Evolutionary conservation across 2,329 filamentous ascomycete genomes (phyloP).

Genomic region (Monilinia polystroma): DNA sequence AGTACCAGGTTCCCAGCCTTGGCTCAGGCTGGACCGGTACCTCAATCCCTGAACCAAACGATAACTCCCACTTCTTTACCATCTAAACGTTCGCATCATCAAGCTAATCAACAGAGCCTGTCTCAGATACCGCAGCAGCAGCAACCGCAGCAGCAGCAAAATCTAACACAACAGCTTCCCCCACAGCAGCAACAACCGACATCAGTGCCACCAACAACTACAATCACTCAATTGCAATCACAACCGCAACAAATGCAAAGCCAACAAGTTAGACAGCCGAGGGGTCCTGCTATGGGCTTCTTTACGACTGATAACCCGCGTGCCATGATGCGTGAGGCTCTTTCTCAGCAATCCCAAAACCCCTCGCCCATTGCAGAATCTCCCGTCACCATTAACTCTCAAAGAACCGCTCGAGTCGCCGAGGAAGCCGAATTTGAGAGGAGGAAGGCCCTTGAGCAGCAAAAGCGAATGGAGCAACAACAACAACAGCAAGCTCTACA

Average conservation of each 20-base stretch:
- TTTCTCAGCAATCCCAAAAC: conserved; percentile 15
- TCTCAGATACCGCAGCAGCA: conserved; percentile 30
- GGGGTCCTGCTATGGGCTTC: conserved; percentile 38
- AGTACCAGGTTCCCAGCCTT: conserved; percentile 38
- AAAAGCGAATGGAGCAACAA: conserved; percentile 8
- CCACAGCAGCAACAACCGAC: conserved; percentile 7
- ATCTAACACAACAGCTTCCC: not conserved
- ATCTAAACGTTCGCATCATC: conserved; percentile 34
- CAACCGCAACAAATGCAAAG: conserved; percentile 25
- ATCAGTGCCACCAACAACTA: conserved; percentile 29
- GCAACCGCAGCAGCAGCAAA: conserved; percentile 8
- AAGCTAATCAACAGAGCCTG: conserved; percentile 31
- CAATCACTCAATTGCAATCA: conserved; percentile 9
- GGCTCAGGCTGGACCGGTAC: conserved; percentile 39
- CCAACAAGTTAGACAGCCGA: conserved; percentile 26
- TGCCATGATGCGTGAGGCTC: conserved; percentile 28
- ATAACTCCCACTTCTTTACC: conserved; percentile 32
- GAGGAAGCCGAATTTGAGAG: conserved; percentile 13
- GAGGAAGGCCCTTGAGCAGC: conserved; percentile 13
- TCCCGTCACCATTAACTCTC: not conserved
- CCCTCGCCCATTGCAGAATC: conserved; percentile 14
- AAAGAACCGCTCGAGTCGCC: conserved; percentile 12
- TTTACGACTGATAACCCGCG: conserved; percentile 36
- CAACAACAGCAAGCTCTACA: conserved; percentile 22
- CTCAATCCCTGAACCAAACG: conserved; percentile 33